phyloP scores from a whole-genome alignment of 106 monocot species.

The Hemerocallis citrina region DNA sequence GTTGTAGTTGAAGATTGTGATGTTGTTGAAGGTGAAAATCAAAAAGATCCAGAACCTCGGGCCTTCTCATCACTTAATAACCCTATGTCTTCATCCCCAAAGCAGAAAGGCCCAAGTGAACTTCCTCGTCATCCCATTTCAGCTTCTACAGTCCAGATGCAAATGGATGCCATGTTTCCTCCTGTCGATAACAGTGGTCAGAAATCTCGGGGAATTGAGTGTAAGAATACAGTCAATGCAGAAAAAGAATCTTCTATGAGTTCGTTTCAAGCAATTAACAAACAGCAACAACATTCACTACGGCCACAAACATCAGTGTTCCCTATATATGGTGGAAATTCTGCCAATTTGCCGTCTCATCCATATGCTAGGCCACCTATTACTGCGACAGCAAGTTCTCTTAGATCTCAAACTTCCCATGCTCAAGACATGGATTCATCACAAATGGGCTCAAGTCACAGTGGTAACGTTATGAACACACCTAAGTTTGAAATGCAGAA shows the following conservation, averaged over 20 bases:
- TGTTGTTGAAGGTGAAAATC: too few species aligned
- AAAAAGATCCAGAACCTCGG: slow-evolving; percentile 18
- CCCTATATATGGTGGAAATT: slow-evolving; percentile 31
- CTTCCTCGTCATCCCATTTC: slow-evolving; percentile 11
- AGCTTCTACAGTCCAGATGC: slow-evolving; percentile 29
- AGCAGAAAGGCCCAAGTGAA: slow-evolving; percentile 16
- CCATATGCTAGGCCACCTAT: slow-evolving; percentile 40
- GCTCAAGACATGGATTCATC: slow-evolving; percentile 34
- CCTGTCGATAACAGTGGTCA: slow-evolving; percentile 18
- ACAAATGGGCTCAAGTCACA: slow-evolving; percentile 23
- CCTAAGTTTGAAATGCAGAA: slow-evolving; percentile 34
- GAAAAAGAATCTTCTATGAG: slow-evolving; percentile 25
- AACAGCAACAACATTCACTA: slow-evolving; percentile 36
- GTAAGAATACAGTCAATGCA: slow-evolving; percentile 22
- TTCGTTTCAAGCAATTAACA: slow-evolving; percentile 31
- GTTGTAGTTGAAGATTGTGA: too few species aligned
- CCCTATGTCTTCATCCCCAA: slow-evolving; percentile 21
- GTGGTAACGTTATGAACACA: slow-evolving; percentile 19
- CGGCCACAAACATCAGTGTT: slow-evolving; percentile 45
- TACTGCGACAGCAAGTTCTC: slow-evolving; percentile 17
- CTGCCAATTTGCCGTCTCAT: slow-evolving; percentile 29
- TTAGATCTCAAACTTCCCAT: slow-evolving; percentile 30
- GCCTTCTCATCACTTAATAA: slow-evolving; percentile 22
- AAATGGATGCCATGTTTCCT: slow-evolving; percentile 23
- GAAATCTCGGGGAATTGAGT: slow-evolving; percentile 33